Evolutionary conservation across 371 early-diverging fungal species (phyloP), one percentile per base, ranked within the genome.

Genomic region (Parasitella parasitica): DNA sequence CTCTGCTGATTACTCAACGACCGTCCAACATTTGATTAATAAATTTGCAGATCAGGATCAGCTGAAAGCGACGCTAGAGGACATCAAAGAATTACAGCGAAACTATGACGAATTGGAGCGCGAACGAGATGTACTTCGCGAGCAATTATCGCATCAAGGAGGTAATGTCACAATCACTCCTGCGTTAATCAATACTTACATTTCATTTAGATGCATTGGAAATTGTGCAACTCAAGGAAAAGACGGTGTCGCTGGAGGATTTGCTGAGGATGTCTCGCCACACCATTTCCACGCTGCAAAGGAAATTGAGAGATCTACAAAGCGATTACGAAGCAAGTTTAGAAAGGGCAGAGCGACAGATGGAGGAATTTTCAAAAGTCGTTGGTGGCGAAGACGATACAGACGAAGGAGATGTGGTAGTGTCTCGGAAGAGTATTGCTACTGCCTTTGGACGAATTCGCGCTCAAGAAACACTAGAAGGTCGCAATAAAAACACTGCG

Each of bases 1-100:
- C 52, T 77, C 84, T 2, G 51, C 71, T 6, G 66, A 76, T 2
- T 87, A 82, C 67, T 81, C 89, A 11, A 84, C 91, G 2, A 87
- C 89, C 6, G 92, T 94, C 18, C 85, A 85, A 18, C 84, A 87
- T 30, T 76, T 94, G 28, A 77, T 94, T n/a, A 82, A 84, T 63
- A 91, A 89, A 65, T 88, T 94, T 61, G 89, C 87, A 2, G 87
- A 91, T 65, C 86, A 89, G 59, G 93, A 92, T 68, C 85, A 89
- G 58, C 73, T 92, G 12, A 77, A 83, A 35, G 76, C 78, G 20
- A 85, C 91, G 0, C 67, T 90, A 16, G 83, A 87, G 43, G 92
- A 91, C 57, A 78, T 89, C 4, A 85, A 84, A 37, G 84, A 86
- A 27, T 66, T 86, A 18, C 81, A 71, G 28, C 50, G 67, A 4